Evolutionary conservation across 169 alveolate genomes (phyloP), one percentile per base, ranked within the genome.

Genomic region (Cytauxzoon felis): DNA sequence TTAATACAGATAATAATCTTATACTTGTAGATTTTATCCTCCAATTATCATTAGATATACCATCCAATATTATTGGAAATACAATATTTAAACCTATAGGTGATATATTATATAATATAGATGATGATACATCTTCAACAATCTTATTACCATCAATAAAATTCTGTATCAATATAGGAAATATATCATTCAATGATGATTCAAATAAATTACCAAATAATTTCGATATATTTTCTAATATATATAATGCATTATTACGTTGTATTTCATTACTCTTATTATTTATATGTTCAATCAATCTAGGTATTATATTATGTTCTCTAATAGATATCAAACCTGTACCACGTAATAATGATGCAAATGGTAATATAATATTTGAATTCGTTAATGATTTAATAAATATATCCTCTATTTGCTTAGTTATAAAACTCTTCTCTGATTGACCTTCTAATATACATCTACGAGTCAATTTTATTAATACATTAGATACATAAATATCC

Each of bases 151-250:
- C 40, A 13, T 62, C 73, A 50, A 38, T 34, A 2, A 66, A 53
- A 13, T 61, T 47, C 1, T 4, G 13, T 24, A 66, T 38, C 60
- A 66, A 40, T 26, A 13, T 27, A 0, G 78, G 72, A 11, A 66
- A 56, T 7, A 66, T 66, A 5, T 66, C 69, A 19, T 51, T 51
- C 13, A 66, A 50, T 32, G 38, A 66, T 4, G 78, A 68, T 11
- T 66, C 78, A 24, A 66, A 66, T 27, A 66, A 27, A 32, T 61
- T 66, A 9, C 57, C 78, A 38, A 66, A 66, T 21, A 47, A 58
- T 1, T 11, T 27, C 16, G 65, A 48, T 30, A 66, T 30, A 24
- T 56, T 68, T 59, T 36, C 50, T n/a, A n/a, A n/a, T n/a, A n/a
- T n/a, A n/a, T n/a, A n/a, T n/a, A n/a, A n/a, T n/a, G n/a, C 63